Conservation (phyloP, 768 basidiomycete species). For the Phanerochaete carnosa region DNA sequence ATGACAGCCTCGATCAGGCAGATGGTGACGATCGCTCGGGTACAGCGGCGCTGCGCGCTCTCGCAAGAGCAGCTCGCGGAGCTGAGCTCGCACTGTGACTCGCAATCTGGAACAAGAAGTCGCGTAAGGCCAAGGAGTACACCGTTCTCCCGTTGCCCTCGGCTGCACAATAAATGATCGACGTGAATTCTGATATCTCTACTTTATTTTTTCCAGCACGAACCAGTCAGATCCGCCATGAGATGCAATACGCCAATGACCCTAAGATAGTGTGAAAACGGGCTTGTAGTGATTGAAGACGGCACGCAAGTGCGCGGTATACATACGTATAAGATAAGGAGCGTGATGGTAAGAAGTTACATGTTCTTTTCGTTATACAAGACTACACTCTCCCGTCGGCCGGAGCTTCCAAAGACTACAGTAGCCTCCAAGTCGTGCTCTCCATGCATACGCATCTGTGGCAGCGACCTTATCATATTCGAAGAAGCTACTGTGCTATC, state of each 20-base stretch:
- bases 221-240: neutral
- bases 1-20: conserved; percentile 89
- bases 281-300: too few relatives aligned
- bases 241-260: too few relatives aligned
- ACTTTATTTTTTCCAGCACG: neutral
- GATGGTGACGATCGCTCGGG: conserved; percentile 89
- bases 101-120: conserved; percentile 71
- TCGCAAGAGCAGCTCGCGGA: conserved; percentile 81
- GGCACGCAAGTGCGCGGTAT: too few relatives aligned
- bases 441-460: too few relatives aligned
- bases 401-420: too few relatives aligned
- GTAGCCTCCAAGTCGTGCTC: too few relatives aligned
- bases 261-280: too few relatives aligned
- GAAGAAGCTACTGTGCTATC: neutral
- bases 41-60: conserved; percentile 92
- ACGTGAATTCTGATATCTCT: neutral
- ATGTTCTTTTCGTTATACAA: neutral
- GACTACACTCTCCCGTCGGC: too few relatives aligned
- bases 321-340: neutral
- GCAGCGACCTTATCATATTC: too few relatives aligned
- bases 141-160: conserved; percentile 45
- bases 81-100: conserved; percentile 71
- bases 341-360: neutral
- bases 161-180: neutral
- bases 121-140: conserved; percentile 70